Evolutionary conservation across 306 rosid genomes (phyloP), one percentile per base, ranked within the genome.

Genomic region (Rosa multiflora): DNA sequence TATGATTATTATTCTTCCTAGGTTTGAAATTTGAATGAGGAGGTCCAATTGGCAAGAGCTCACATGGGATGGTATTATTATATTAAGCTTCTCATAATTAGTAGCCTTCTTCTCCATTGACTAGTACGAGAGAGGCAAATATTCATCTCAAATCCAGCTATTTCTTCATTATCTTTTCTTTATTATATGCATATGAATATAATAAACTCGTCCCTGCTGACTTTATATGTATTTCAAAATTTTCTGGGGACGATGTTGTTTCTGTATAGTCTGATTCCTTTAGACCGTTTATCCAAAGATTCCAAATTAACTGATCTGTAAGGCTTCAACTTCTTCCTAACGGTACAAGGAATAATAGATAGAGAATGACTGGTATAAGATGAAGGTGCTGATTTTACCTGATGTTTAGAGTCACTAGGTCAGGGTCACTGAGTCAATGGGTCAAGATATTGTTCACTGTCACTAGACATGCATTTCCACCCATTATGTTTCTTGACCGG

Each of bases 41-140:
- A 70, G 74, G 61, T 70, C 14, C 71, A 76, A 63, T 20, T 70
- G 44, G 67, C 67, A 2, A 55, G 66, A 23, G 35, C 71, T 73
- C 81, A 82, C 90, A 83, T 84, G 88, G 83, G 63, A 47, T 55
- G 83, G 20, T 67, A 46, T 29, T 63, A 42, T 21, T 26, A 29
- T 77, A 56, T 76, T 49, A 6, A 3, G 39, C 29, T 70, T 61
- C 79, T 64, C 77, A n/a, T 80, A 81, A 88, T 85, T 78, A 74
- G 80, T 79, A 90, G 71, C 86, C 90, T 73, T 17, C 39, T n/a
- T 21, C 44, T 32, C 43, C 18, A 32, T 46, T 18, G 72, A 76
- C 79, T 20, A 76, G 35, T 21, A 67, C 10, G 32, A 44, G 84
- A 59, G 79, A 8, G 75, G 40, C 78, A 40, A 55, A 66, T 49